A percentile compares a stretch with the other conserved stretches of the same genome.
These are phyloP conservation scores for Plasmodium sp. DNA, from an alignment of 169 alveolate species.

Conservation along the genomic window DNA sequence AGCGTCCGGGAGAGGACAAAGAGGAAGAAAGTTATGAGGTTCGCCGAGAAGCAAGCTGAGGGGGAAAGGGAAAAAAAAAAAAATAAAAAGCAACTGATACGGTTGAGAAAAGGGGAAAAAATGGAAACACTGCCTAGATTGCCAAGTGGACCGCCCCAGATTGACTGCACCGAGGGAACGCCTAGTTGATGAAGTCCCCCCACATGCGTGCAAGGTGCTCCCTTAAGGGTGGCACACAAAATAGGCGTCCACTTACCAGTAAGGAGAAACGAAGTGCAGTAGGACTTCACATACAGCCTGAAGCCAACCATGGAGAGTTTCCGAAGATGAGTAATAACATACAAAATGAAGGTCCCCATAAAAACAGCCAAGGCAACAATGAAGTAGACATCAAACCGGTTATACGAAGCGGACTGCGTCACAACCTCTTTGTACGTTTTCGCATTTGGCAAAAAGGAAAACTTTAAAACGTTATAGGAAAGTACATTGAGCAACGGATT, in stretches of 20 bases:
- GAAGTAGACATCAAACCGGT: not conserved
- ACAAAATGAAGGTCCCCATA: not conserved
- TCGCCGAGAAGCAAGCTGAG: not conserved
- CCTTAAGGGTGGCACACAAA: not conserved
- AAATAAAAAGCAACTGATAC: not conserved
- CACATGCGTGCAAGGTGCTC: not conserved
- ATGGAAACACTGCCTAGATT: not conserved
- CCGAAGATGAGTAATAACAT: slow-evolving; percentile 16
- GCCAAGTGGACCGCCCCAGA: not conserved
- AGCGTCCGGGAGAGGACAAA: not conserved
- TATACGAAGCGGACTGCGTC: slow-evolving; percentile 37
- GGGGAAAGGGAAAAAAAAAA: not conserved
- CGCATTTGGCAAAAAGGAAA: slow-evolving; percentile 74
- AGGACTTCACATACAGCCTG: slow-evolving; percentile 16
- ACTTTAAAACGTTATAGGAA: slow-evolving; percentile 71
- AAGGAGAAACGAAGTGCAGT: slow-evolving; percentile 9
- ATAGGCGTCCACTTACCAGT: slow-evolving; percentile 16
- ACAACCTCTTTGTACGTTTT: slow-evolving; percentile 50
- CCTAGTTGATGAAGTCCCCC: not conserved
- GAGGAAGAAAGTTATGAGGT: slow-evolving; percentile 6
- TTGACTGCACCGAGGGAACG: not conserved
- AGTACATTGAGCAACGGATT: slow-evolving; percentile 76
- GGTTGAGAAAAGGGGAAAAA: not conserved
- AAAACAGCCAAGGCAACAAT: slow-evolving; percentile 27
- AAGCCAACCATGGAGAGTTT: slow-evolving; percentile 38